Conservation (phyloP, 257 asterid genomes). For the Solanum commersonii region DNA sequence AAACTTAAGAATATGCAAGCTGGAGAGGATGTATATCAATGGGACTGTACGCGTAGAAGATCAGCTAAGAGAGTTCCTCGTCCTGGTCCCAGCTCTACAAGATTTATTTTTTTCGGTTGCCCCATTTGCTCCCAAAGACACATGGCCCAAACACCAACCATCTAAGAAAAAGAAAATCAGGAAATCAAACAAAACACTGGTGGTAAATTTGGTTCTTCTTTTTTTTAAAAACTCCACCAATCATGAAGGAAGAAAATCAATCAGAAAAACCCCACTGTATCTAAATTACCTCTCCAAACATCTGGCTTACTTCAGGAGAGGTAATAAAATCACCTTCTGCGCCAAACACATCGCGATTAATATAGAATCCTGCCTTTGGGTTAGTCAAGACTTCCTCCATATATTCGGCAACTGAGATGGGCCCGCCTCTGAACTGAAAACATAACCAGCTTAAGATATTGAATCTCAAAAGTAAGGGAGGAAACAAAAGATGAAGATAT, state of each 20-base stretch:
- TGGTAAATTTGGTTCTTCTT: not conserved
- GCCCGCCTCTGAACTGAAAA: slow-evolving; percentile 90
- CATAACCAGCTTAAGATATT: not conserved
- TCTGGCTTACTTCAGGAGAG: slow-evolving; percentile 99
- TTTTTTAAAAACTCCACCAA: not conserved
- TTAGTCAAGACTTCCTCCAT: slow-evolving; percentile 97
- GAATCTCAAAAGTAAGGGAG: not conserved
- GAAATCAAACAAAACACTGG: not conserved
- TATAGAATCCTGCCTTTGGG: slow-evolving; percentile 82
- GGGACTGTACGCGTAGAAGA: slow-evolving; percentile 69
- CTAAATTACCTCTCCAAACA: slow-evolving; percentile 87
- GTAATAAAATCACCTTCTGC: slow-evolving; percentile 89
- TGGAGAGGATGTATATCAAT: not conserved
- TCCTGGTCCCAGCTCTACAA: slow-evolving; percentile 98
- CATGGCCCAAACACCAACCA: slow-evolving; percentile 95
- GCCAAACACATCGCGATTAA: slow-evolving; percentile 92
- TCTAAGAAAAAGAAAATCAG: slow-evolving; percentile 27
- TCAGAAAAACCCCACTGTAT: not conserved
- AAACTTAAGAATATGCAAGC: not conserved
- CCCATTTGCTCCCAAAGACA: slow-evolving; percentile 99
- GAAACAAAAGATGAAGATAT: not conserved
- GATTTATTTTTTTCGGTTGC: slow-evolving; percentile 56
- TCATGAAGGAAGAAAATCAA: not conserved
- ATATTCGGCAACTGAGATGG: slow-evolving; percentile 91
- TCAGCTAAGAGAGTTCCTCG: slow-evolving; percentile 96